Base-by-base conservation (phyloP, 139 green algal genomes). In the Eudorina sp. region DNA sequence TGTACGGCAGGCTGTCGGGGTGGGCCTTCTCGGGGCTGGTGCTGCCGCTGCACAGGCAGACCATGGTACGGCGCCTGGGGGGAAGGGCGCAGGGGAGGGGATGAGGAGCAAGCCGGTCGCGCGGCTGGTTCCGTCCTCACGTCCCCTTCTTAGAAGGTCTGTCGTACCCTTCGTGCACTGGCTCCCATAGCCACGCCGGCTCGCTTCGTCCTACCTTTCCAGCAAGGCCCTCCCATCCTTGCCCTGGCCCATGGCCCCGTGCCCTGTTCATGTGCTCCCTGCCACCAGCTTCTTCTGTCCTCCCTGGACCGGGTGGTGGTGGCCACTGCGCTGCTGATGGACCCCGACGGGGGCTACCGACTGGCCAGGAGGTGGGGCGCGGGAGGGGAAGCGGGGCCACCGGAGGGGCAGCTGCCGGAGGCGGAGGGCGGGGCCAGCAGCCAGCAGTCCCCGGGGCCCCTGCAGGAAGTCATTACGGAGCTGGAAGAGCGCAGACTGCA, bases 401-500 rank as follows among this genome's bases (percentile, higher is more conserved):
- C 73, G 48, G 31, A 0, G 75, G n/a, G 9, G n/a, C 25, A 14
- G 23, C 41, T 2, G 18, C n/a, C n/a, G n/a, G n/a, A 31, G 16
- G 6, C 18, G 48, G 48, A 7, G 31, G 38, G n/a, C n/a, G n/a
- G n/a, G n/a, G n/a, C n/a, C n/a, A n/a, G n/a, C n/a, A n/a, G n/a
- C n/a, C n/a, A n/a, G n/a, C n/a, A n/a, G n/a, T n/a, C n/a, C n/a
- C n/a, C n/a, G n/a, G n/a, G n/a, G 25, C 45, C n/a, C n/a, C n/a
- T 81, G 41, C 13, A 64, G 73, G 73, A n/a, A n/a, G 46, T 29
- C 7, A 62, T 81, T 16, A 62, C 21, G 27, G 75, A 83, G 14
- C 75, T 83, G 48, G 48, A 83, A 31, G 16, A 68, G 48, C 29
- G 75, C 14, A 34, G 75, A n/a, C 48, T 83, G 75, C 75, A 53